Evolutionary conservation across 352 stramenopile species (phyloP), one percentile per base, ranked within the genome.

Genomic region (Globisporangium apiculatum): DNA sequence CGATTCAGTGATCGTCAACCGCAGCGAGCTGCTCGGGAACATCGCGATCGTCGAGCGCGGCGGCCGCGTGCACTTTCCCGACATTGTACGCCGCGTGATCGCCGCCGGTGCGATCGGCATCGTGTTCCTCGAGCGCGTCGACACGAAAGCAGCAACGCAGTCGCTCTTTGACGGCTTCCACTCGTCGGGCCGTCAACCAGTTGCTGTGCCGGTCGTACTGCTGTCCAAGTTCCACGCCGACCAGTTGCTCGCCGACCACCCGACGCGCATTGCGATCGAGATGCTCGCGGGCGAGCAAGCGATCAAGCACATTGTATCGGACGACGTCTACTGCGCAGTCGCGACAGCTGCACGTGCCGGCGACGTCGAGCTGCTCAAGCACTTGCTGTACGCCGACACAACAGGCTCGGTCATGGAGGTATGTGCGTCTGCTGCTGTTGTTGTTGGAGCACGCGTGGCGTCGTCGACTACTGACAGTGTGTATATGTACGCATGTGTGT

Each of bases 161-260:
- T 85, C 79, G 57, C 74, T 94, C 7, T 94, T 94, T 58, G 84
- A 94, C 56, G 84, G 84, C 49, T 94, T 92, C 60, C 84, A 94
- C 67, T 94, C 84, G 55, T 94, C 84, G 1, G 84, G 84, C 10
- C 69, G 84, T 14, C 84, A 94, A 55, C 62, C 64, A 0, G 81
- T 92, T 24, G 68, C 76, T 1, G 84, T 94, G 48, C 84, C 82
- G 0, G 90, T 94, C 60, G 73, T 94, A 51, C 62, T 91, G 59
- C 63, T 94, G 37, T 85, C 80, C 31, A 87, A 87, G 60, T 79
- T 79, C 52, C 84, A 94, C 53, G 83, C 82, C 5, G 80, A 94
- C 55, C 77, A 87, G 58, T 55, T 94, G 18, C 49, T 91, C 1
- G 55, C 53, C 0, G 76, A 91, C 38, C 71, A 75, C 35, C 84